Conservation (phyloP, 306 rosid species). For the Parietaria judaica region DNA sequence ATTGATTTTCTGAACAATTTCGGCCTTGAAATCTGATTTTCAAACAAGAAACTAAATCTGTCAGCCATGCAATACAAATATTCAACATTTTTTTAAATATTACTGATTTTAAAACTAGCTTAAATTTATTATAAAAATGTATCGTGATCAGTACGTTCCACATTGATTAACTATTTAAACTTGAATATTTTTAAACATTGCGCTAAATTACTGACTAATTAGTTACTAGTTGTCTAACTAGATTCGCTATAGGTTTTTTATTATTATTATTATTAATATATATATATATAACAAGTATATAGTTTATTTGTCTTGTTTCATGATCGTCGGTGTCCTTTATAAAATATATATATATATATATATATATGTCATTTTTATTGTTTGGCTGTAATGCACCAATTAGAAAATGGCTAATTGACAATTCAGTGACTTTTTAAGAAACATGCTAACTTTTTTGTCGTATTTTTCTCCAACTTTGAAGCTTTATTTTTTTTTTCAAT, state of each 20-base stretch:
- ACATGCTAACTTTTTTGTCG: background rate
- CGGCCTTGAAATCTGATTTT: conserved; percentile 19
- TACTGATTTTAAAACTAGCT: no score
- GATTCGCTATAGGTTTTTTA: no score
- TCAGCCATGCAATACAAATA: background rate
- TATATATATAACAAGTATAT: no score
- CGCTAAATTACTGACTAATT: no score
- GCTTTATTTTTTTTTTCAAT: background rate
- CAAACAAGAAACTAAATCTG: background rate
- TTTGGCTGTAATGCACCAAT: background rate
- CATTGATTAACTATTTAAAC: no score
- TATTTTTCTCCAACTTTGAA: background rate
- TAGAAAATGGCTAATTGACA: background rate
- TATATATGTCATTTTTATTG: background rate
- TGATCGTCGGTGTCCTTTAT: background rate
- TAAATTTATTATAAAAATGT: no score
- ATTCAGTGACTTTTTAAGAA: background rate
- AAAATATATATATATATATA: background rate
- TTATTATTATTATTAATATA: no score
- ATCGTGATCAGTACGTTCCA: no score
- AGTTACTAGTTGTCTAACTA: no score
- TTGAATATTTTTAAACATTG: no score
- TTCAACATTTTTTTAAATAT: background rate
- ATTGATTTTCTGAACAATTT: conserved; percentile 19
- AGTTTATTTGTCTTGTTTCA: background rate